Percentiles rank a stretch among this genome's conserved stretches.
phyloP scores from a whole-genome alignment of 23 red algal species.

The Agarophyton chilense region DNA sequence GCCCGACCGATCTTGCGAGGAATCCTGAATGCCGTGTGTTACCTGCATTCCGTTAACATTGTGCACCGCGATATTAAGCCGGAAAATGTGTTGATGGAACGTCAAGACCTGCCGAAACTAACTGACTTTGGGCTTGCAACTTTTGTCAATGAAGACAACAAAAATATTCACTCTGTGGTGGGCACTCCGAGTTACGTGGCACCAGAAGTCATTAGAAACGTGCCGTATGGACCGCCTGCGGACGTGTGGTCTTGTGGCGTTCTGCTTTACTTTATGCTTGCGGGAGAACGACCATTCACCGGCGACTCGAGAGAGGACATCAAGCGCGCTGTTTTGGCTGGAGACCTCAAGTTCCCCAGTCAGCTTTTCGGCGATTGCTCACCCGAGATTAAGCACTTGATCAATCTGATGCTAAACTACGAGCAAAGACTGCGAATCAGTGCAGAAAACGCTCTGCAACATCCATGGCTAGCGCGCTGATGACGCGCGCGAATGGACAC shows the following conservation, averaged over 20 bases:
- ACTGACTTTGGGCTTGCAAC: constrained; percentile 87
- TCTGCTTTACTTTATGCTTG: constrained; percentile 87
- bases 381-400: constrained; percentile 75
- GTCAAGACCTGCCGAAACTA: constrained; percentile 48
- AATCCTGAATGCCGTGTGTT: constrained; percentile 71
- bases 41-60: constrained; percentile 82
- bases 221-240: constrained; percentile 77
- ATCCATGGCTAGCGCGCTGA: constrained; percentile 82
- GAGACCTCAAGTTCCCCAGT: constrained; percentile 78
- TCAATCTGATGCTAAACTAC: constrained; percentile 69
- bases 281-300: constrained; percentile 79
- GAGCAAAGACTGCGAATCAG: constrained; percentile 75
- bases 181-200: constrained; percentile 86
- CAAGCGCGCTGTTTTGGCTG: constrained; percentile 66
- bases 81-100: constrained; percentile 81
- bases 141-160: constrained; percentile 59
- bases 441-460: constrained; percentile 75
- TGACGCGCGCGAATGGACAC: no score
- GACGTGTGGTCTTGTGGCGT: constrained; percentile 90
- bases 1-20: constrained; percentile 67
- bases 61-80: constrained; percentile 92
- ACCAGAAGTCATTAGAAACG: constrained; percentile 79
- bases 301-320: constrained; percentile 80
- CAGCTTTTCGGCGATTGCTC: constrained; percentile 76
- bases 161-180: constrained; percentile 68